Conservation (phyloP, 1,284 basidiomycete species). For the Sanghuangporus weigelae region DNA sequence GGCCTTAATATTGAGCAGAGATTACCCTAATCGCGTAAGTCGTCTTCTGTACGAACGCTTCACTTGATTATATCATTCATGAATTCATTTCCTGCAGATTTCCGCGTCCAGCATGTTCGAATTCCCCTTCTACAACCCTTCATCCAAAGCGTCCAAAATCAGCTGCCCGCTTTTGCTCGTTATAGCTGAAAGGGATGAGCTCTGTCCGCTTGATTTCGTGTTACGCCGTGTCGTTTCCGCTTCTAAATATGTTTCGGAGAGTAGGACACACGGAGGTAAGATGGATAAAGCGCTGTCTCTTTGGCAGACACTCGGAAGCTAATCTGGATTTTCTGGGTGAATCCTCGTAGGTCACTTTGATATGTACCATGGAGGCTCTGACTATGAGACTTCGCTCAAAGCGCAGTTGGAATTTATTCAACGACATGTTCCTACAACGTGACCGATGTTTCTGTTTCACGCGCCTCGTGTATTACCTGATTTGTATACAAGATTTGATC, state of each 20-base stretch:
- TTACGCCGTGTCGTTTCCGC: constrained; percentile 18
- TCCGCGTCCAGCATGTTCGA: constrained; percentile 27
- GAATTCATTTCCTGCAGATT: neutral
- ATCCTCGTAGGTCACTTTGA: constrained; percentile 24
- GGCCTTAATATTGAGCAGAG: neutral
- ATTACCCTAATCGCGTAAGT: constrained; percentile 6
- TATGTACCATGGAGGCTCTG: constrained; percentile 23
- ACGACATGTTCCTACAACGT: constrained; percentile 21
- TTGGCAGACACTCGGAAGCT: neutral
- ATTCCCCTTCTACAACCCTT: constrained; percentile 25
- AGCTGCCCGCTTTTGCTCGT: constrained; percentile 26
- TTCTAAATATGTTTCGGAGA: constrained; percentile 19
- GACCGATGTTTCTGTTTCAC: neutral
- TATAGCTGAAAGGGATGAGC: constrained; percentile 23
- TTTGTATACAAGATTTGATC: neutral
- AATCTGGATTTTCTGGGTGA: neutral
- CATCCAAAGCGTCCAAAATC: constrained; percentile 19
- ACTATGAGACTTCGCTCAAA: constrained; percentile 16
- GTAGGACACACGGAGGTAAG: constrained; percentile 20
- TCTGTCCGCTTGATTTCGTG: constrained; percentile 21
- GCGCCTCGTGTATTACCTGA: neutral
- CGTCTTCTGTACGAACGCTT: neutral
- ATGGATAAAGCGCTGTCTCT: neutral
- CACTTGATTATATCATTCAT: neutral
- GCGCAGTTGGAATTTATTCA: constrained; percentile 25